These are phyloP conservation scores for Cardamine occulta DNA, from an alignment of 345 rosid genomes.

Conservation along the genomic window DNA sequence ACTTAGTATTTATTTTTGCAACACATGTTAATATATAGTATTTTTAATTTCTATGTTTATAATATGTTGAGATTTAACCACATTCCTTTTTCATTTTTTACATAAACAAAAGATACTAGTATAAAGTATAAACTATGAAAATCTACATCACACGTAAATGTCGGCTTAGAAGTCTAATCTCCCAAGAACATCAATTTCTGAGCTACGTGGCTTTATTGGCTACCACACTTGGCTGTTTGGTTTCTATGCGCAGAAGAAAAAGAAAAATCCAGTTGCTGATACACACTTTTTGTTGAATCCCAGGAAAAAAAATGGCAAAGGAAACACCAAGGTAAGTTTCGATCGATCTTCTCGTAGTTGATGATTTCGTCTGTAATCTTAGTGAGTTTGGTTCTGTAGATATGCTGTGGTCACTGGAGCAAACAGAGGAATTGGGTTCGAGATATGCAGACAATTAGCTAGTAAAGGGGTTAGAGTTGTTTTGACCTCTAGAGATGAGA, in stretches of 20 bases:
- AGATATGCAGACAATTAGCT: conserved; percentile 48
- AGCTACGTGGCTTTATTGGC: conserved; percentile 31
- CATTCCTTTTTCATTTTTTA: background rate
- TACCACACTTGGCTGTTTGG: conserved; percentile 1
- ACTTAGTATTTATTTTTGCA: background rate
- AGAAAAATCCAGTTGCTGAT: background rate
- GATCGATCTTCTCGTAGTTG: background rate
- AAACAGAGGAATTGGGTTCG: conserved; percentile 57
- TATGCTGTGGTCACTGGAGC: conserved; percentile 53
- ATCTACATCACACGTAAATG: background rate
- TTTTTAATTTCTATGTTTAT: background rate
- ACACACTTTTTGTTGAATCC: background rate
- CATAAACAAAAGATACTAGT: too few species aligned
- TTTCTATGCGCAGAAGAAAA: background rate
- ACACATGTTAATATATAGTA: background rate
- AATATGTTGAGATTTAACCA: background rate
- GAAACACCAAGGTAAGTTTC: conserved; percentile 28
- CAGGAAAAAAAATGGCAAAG: conserved; percentile 27
- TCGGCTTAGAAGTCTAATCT: background rate
- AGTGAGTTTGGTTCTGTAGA: conserved; percentile 16
- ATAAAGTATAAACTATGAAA: background rate
- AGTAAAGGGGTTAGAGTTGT: conserved; percentile 38
- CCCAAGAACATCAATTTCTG: conserved; percentile 10
- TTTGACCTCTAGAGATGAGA: conserved; percentile 53
- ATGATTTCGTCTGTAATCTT: background rate